A percentile compares a stretch with the other conserved stretches of the same genome.
phyloP scores from a whole-genome alignment of 2,329 filamentous ascomycete genomes.

The Calonectria fujianensis region DNA sequence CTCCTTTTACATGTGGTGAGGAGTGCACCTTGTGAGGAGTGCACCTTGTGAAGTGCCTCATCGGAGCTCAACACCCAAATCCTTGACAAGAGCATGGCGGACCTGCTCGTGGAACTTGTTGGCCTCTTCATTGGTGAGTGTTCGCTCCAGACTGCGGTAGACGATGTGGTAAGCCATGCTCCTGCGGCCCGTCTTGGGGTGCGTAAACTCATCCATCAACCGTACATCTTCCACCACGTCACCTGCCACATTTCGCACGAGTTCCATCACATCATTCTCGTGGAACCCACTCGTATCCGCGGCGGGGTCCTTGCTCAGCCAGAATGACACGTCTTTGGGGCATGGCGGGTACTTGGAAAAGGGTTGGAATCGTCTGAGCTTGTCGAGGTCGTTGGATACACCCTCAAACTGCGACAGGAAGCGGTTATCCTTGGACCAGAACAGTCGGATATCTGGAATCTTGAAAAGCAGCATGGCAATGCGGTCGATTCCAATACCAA shows the following conservation, averaged over 20 bases:
- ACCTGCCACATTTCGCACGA: slow-evolving; percentile 88
- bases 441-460: slow-evolving; percentile 96
- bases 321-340: slow-evolving; percentile 95
- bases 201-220: slow-evolving; percentile 89
- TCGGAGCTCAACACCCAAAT: slow-evolving; percentile 82
- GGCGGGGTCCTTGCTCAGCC: slow-evolving; percentile 75
- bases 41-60: slow-evolving; percentile 45
- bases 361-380: slow-evolving; percentile 81
- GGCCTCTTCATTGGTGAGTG: slow-evolving; percentile 87
- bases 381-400: slow-evolving; percentile 70
- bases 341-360: slow-evolving; percentile 95
- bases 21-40: slow-evolving; percentile 18
- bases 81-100: slow-evolving; percentile 77
- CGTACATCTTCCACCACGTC: slow-evolving; percentile 91
- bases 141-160: slow-evolving; percentile 94
- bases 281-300: slow-evolving; percentile 78
- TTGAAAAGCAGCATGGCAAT: slow-evolving; percentile 98
- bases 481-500: slow-evolving; percentile 93
- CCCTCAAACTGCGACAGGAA: slow-evolving; percentile 91
- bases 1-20: not conserved
- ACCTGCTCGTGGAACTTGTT: slow-evolving; percentile 85
- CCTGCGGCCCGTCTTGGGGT: slow-evolving; percentile 87
- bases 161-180: slow-evolving; percentile 96
- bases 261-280: slow-evolving; percentile 98
- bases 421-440: slow-evolving; percentile 91